phyloP scores from a whole-genome alignment of 75 land plant genomes.

The Azolla pinnata region DNA sequence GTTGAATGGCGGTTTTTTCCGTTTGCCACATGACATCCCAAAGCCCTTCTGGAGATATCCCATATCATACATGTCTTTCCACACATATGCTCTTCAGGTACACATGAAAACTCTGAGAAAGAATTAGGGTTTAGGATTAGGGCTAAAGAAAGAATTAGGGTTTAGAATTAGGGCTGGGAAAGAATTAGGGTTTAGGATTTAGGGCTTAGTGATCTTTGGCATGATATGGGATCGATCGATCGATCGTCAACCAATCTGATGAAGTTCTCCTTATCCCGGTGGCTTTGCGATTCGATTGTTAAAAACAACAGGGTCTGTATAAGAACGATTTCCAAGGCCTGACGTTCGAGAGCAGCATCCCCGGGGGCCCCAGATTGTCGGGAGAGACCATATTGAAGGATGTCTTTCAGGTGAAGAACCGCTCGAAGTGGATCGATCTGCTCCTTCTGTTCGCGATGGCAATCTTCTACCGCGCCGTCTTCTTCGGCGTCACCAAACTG shows the following conservation, averaged over 20 bases:
- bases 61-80: conserved; percentile 48
- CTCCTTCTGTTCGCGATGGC: conserved; percentile 49
- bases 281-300: too few species aligned
- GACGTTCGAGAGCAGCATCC: conserved; percentile 25
- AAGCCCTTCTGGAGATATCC: conserved; percentile 68
- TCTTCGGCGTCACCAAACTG: conserved; percentile 41
- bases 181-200: too few species aligned
- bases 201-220: too few species aligned
- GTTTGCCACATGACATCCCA: conserved; percentile 57
- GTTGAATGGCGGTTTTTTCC: conserved; percentile 57
- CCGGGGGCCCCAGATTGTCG: conserved; percentile 19
- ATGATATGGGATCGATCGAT: too few species aligned
- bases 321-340: conserved; percentile 57
- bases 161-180: too few species aligned
- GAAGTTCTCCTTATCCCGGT: too few species aligned
- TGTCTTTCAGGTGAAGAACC: conserved; percentile 32
- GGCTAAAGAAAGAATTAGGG: too few species aligned
- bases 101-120: too few species aligned
- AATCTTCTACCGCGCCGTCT: conserved; percentile 37
- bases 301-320: conserved; percentile 34
- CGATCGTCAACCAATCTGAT: too few species aligned
- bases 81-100: conserved; percentile 52
- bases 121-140: too few species aligned
- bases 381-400: conserved; percentile 32
- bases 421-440: conserved; percentile 64